Conservation (phyloP, 768 basidiomycete species). For the Lactifluus subvellereus region DNA sequence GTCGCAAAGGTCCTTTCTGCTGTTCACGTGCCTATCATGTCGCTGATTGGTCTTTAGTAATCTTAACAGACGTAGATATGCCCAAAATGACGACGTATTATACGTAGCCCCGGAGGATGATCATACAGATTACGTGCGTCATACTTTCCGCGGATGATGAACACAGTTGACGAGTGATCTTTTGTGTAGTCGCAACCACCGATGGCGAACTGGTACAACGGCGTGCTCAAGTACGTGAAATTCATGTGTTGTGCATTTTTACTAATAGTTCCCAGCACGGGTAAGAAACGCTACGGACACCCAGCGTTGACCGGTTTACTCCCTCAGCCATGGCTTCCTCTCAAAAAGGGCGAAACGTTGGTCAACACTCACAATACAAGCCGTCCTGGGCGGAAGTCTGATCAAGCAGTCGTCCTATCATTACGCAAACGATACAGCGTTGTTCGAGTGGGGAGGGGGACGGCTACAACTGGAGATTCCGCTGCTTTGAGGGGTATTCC, state of each 20-base stretch:
- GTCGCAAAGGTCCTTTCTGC: conserved; percentile 67
- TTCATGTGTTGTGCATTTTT: background rate
- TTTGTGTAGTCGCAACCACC: conserved; percentile 80
- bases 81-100: conserved; percentile 87
- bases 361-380: conserved; percentile 48
- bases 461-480: background rate
- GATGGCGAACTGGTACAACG: conserved; percentile 91
- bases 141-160: background rate
- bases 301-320: conserved; percentile 91
- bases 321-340: conserved; percentile 90
- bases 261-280: conserved; percentile 52
- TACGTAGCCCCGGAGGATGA: conserved; percentile 96
- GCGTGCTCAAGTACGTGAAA: conserved; percentile 73
- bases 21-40: background rate
- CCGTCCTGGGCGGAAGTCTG: conserved; percentile 34
- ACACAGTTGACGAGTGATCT: conserved; percentile 8
- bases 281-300: conserved; percentile 89
- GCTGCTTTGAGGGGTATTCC: conserved; percentile 9
- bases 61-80: conserved; percentile 81
- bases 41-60: conserved; percentile 43
- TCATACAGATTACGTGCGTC: conserved; percentile 76
- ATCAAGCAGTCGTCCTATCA: conserved; percentile 74
- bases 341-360: conserved; percentile 75
- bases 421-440: conserved; percentile 66
- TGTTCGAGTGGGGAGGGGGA: conserved; percentile 35